Base-by-base conservation (phyloP, 2,329 filamentous ascomycete species). In the Alternaria sp. region DNA sequence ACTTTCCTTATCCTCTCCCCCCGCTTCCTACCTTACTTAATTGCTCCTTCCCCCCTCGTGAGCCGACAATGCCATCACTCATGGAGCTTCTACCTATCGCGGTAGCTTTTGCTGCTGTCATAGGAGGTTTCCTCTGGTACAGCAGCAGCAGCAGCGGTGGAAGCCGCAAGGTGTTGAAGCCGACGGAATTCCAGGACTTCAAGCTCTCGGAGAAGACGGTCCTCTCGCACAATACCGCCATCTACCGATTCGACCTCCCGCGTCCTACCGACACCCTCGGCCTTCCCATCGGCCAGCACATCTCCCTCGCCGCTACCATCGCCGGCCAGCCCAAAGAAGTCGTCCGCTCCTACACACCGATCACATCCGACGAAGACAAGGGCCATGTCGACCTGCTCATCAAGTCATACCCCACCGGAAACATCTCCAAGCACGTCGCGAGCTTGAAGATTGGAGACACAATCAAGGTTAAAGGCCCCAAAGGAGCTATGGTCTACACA, bases 281-380 rank as follows among this genome's bases (percentile, higher is more conserved):
- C 77, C 91, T 98, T 46, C 95, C 96, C 71, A 98, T 98, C 84
- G 96, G 96, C 78, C 96, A 99, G 85, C 96, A 99, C 86, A 97
- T 99, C 83, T 97, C 95, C 67, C 93, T 99, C 78, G 93, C 91
- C 71, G 95, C 77, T 25, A 80, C 74, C 28, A 79, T 83, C 47
- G 77, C 77, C 46, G 82, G 82, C 19, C 59, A 62, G 53, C 59
- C 55, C 25, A 80, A 80, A 54, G 72, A 79, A 68, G 75, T 81
- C 62, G 75, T 81, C 21, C 79, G 80, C 66, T 81, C 80, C 23
- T 81, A 81, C 71, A 81, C 80, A 1, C 80, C 80, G 32, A 79
- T 81, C 32, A 81, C 80, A 51, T 81, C 79, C 60, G 80, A 81
- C 58, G 71, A 78, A 60, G 75, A 78, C 79, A 89, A 91, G 59